Conservation (phyloP, 306 rosid species). For the Cicer pinnatifidum region DNA sequence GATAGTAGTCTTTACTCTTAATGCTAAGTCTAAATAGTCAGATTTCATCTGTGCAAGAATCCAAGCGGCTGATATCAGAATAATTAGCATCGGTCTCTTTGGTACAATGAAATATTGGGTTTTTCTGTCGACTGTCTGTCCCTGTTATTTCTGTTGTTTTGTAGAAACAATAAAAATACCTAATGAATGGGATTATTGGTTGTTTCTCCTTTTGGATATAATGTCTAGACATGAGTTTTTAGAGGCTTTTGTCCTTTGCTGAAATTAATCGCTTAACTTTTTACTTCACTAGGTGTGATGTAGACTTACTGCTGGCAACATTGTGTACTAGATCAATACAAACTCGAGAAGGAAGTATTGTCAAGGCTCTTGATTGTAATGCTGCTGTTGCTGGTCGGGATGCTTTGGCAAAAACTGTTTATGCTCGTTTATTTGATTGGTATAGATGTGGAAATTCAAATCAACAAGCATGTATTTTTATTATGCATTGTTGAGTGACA, state of each 20-base stretch:
- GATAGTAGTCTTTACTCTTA: background rate
- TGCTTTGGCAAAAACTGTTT: constrained; percentile 92
- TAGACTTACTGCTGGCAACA: constrained; percentile 70
- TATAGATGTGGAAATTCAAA: constrained; percentile 47
- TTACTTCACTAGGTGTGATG: constrained; percentile 71
- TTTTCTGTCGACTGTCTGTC: constrained; percentile 4
- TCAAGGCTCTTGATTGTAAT: constrained; percentile 89
- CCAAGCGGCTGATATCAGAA: constrained; percentile 5
- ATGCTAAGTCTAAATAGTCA: background rate
- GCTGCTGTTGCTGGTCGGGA: constrained; percentile 93
- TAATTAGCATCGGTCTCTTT: constrained; percentile 7
- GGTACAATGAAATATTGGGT: constrained; percentile 19
- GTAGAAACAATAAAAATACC: constrained; percentile 3
- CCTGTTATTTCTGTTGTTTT: constrained; percentile 24
- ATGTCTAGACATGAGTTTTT: constrained; percentile 21
- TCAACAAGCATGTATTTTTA: background rate
- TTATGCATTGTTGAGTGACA: constrained; percentile 16
- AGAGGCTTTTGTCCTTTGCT: constrained; percentile 20
- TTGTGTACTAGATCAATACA: constrained; percentile 88
- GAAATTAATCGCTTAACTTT: constrained; percentile 21
- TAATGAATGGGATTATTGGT: constrained; percentile 34
- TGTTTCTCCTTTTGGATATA: constrained; percentile 39
- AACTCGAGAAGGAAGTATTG: constrained; percentile 89
- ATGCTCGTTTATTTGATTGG: constrained; percentile 92
- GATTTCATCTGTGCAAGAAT: constrained; percentile 16